Evolutionary conservation across 192 early-diverging fungal genomes (phyloP), one percentile per base, ranked within the genome.

Genomic region (Coemansia pectinata): DNA sequence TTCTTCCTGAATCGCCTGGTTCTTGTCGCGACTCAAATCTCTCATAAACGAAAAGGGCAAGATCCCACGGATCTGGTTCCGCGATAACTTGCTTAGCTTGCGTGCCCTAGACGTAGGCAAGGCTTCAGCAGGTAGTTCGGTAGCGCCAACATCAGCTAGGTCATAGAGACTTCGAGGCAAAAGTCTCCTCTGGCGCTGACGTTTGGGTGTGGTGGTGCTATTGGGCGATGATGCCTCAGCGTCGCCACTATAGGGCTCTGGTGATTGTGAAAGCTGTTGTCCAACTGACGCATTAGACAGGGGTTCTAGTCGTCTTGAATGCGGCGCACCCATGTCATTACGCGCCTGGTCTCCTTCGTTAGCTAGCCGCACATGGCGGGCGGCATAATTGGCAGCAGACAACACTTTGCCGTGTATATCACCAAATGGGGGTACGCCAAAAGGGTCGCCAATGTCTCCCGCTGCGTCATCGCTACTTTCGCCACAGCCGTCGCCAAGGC

Each of bases 31-130:
- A 38, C 66, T 31, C 29, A 82, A 38, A 21, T 76, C 79, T 17
- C 74, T 71, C 65, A 82, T 76, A 70, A 82, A 82, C 40, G 79
- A 82, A 50, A 82, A 82, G 11, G 79, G 79, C 45, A 82, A 52
- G 4, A 82, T 63, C 11, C 74, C 79, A 19, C 79, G 79, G 48
- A 82, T 82, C 55, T 82, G 71, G 33, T 62, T 67, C 25, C 74
- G 74, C 15, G 71, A 71, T 11, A 81, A 67, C 47, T 66, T 66
- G 19, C 55, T 57, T 6, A 72, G 62, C 36, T 23, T 67, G 5
- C 66, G 36, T 7, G 67, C 71, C n/a, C 63, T 76, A 3, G 70
- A 63, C 17, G 67, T 70, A 12, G 73, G 73, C 38, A 72, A 45
- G n/a, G 21, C 25, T 9, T 44, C 50, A 7, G 48, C 62, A 3